phyloP scores from a whole-genome alignment of 805 yeast species.

The Kodamaea nitidulidarum region DNA sequence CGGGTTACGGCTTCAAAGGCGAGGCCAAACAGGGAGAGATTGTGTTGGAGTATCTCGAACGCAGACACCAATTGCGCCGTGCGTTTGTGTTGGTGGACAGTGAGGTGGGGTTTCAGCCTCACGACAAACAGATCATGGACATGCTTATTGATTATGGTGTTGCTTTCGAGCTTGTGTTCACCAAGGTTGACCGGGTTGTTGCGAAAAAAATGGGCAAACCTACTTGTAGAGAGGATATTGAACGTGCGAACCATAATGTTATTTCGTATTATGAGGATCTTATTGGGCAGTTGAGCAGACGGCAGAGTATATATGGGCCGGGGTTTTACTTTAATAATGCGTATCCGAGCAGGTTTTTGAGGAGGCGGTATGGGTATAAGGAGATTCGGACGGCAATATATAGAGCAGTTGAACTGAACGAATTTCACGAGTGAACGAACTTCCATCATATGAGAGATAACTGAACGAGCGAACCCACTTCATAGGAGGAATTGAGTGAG shows the following conservation, averaged over 20 bases:
- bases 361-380: conserved; percentile 49
- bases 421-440: too few relatives aligned
- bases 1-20: conserved; percentile 85
- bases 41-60: conserved; percentile 57
- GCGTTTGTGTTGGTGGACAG: conserved; percentile 63
- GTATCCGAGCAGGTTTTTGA: conserved; percentile 26
- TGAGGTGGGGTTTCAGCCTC: conserved; percentile 52
- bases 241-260: conserved; percentile 24
- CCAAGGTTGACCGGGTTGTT: conserved; percentile 63
- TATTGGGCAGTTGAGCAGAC: conserved; percentile 30
- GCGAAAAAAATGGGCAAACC: conserved; percentile 20
- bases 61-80: conserved; percentile 50
- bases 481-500: too few relatives aligned
- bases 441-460: not conserved
- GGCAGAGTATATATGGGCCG: conserved; percentile 35
- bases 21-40: conserved; percentile 63
- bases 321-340: conserved; percentile 54
- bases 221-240: conserved; percentile 9
- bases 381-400: conserved; percentile 28
- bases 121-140: conserved; percentile 52
- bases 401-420: not conserved
- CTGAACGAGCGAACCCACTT: too few relatives aligned
- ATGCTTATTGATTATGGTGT: conserved; percentile 51
- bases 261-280: conserved; percentile 31
- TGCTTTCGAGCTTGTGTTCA: conserved; percentile 70